phyloP scores from a whole-genome alignment of 768 basidiomycete genomes.

The Tulasnella calospora region DNA sequence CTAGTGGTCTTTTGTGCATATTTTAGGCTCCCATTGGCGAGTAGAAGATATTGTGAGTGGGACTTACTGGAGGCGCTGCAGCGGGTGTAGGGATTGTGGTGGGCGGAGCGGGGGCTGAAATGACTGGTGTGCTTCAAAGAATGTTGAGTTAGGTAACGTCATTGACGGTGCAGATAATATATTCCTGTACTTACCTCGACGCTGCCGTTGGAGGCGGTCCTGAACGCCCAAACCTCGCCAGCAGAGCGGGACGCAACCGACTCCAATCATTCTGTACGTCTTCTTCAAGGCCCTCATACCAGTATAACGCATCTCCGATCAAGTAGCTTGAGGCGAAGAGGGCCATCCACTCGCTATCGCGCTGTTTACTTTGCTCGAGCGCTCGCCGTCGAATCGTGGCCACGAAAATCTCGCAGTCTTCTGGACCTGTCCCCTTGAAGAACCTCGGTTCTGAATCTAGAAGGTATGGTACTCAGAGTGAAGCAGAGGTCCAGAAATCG shows the following conservation, averaged over 20 bases:
- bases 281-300: not conserved
- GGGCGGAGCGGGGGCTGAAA: not conserved
- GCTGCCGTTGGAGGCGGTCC: not conserved
- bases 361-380: not conserved
- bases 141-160: not conserved
- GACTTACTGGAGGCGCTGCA: not conserved
- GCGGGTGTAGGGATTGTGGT: not conserved
- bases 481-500: too few species aligned
- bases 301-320: not conserved
- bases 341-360: not conserved
- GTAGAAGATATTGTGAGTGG: not conserved
- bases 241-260: not conserved
- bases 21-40: not conserved
- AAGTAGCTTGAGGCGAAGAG: not conserved
- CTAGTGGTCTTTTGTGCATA: not conserved
- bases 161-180: too few species aligned
- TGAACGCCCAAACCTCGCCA: not conserved
- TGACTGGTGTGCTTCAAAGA: not conserved
- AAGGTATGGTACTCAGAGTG: not conserved
- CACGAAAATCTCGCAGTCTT: not conserved
- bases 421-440: not conserved
- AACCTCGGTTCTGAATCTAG: not conserved
- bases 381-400: not conserved
- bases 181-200: not conserved
- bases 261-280: not conserved